Conservation (phyloP, 495 filamentous ascomycete genomes). For the Pseudevernia furfuracea region DNA sequence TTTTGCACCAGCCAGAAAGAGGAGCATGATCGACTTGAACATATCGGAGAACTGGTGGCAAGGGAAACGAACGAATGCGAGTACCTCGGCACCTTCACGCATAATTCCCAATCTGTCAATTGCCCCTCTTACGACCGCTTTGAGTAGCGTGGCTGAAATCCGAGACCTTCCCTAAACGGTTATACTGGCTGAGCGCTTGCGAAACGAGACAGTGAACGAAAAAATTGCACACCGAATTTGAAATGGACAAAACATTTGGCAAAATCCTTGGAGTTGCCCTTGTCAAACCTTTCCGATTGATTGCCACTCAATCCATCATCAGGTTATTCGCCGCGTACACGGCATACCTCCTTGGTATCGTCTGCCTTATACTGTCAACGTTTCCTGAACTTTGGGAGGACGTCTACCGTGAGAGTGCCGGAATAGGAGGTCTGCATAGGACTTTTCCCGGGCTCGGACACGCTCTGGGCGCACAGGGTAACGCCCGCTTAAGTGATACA, state of each 20-base stretch:
- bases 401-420: too few relatives aligned
- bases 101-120: neutral
- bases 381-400: too few relatives aligned
- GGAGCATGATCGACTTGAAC: neutral
- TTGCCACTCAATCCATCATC: neutral
- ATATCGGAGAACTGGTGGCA: neutral
- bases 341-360: too few relatives aligned
- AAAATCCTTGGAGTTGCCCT: neutral
- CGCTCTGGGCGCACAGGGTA: too few relatives aligned
- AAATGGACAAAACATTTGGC: neutral
- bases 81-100: neutral
- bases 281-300: neutral
- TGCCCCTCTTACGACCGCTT: neutral
- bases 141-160: neutral
- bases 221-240: neutral
- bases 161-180: neutral
- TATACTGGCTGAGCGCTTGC: neutral
- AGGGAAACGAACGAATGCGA: neutral
- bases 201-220: neutral
- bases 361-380: too few relatives aligned
- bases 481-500: too few relatives aligned
- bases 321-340: neutral
- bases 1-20: neutral
- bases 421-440: too few relatives aligned
- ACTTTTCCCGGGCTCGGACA: too few relatives aligned